A percentile compares a stretch with the other conserved stretches of the same genome.
Conservation (phyloP, 1,139 yeast genomes). For the Petasospora fabianii region DNA sequence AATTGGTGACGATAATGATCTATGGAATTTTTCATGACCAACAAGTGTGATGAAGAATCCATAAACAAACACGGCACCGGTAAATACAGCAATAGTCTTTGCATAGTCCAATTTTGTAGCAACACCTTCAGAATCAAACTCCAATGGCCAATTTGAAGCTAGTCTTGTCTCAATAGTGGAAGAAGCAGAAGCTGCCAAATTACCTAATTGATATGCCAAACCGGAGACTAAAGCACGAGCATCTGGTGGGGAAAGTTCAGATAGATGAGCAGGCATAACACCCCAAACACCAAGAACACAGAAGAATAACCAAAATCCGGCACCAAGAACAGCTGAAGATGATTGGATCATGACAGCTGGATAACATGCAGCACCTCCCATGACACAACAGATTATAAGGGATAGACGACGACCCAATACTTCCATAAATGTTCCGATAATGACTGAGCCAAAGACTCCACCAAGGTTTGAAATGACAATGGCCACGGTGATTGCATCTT, state of each 20-base stretch:
- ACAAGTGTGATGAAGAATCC: constrained; percentile 40
- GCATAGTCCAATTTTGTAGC: constrained; percentile 35
- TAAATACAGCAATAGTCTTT: constrained; percentile 56
- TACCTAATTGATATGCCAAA: constrained; percentile 55
- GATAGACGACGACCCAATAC: constrained; percentile 46
- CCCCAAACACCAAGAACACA: constrained; percentile 60
- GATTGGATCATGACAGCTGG: constrained; percentile 44
- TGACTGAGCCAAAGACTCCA: constrained; percentile 45
- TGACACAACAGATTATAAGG: constrained; percentile 38
- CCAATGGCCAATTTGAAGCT: constrained; percentile 46
- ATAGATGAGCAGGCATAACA: constrained; percentile 49
- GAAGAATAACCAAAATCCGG: constrained; percentile 50
- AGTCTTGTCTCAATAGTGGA: constrained; percentile 58
- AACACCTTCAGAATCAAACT: constrained; percentile 20
- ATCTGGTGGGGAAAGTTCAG: constrained; percentile 55
- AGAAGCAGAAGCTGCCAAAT: constrained; percentile 55
- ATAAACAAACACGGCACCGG: constrained; percentile 55
- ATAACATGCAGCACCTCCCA: constrained; percentile 49
- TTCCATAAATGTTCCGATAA: constrained; percentile 43
- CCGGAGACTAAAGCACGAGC: constrained; percentile 53
- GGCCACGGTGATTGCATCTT: constrained; percentile 43
- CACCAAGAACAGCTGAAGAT: constrained; percentile 39
- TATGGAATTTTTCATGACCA: constrained; percentile 50
- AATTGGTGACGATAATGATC: constrained; percentile 29
- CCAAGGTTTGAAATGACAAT: constrained; percentile 46